Evolutionary conservation across 2,329 filamentous ascomycete species (phyloP).

Genomic region (Aulographum hederae): DNA sequence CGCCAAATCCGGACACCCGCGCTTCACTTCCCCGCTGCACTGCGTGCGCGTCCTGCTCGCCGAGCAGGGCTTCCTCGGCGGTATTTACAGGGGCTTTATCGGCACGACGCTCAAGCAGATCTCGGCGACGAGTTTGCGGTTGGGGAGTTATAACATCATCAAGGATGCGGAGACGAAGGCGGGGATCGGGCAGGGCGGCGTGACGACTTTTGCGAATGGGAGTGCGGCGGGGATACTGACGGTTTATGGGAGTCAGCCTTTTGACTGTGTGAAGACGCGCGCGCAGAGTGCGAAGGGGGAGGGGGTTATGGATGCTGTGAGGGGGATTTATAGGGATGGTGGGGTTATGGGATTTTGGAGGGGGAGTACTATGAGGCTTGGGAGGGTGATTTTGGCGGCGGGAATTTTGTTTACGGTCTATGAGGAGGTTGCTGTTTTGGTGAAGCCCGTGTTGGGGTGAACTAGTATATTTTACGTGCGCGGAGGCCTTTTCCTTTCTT

Average conservation of each 20-base stretch:
- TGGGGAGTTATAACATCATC: constrained; percentile 44
- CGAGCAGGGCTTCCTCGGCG: constrained; percentile 33
- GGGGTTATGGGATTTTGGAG: constrained; percentile 46
- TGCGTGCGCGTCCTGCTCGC: constrained; percentile 29
- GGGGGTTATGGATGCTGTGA: constrained; percentile 37
- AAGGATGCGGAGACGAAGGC: constrained; percentile 36
- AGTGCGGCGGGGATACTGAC: constrained; percentile 42
- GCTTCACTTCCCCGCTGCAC: constrained; percentile 32
- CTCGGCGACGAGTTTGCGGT: constrained; percentile 40
- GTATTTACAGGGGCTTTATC: constrained; percentile 39
- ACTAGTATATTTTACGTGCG: too few species aligned
- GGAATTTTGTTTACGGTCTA: constrained; percentile 48
- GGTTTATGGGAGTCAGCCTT: constrained; percentile 40
- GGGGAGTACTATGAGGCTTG: constrained; percentile 49
- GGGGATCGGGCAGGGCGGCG: constrained; percentile 29
- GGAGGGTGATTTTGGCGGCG: constrained; percentile 45
- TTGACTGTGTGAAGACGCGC: constrained; percentile 46
- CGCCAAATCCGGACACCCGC: constrained; percentile 26
- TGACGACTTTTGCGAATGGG: constrained; percentile 42
- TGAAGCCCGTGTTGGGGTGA: background rate
- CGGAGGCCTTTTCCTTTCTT: too few species aligned
- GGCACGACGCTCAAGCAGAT: constrained; percentile 46
- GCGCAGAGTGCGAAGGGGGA: constrained; percentile 40
- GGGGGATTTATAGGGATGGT: constrained; percentile 34
- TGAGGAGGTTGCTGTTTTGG: constrained; percentile 18